Conservation (phyloP, 2,329 filamentous ascomycete species). For the Phaeosphaeriaceae sp. region DNA sequence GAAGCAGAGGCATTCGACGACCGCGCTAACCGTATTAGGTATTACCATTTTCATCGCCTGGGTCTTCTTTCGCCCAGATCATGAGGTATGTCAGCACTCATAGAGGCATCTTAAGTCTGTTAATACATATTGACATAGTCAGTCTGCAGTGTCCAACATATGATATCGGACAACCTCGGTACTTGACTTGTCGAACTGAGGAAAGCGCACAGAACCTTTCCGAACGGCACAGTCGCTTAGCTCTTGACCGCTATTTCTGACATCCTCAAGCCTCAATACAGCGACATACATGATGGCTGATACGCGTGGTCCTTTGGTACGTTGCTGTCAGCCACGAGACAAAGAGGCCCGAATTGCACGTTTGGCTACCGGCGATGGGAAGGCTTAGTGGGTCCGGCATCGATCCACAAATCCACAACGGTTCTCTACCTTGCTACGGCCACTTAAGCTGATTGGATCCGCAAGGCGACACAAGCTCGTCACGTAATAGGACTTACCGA, state of each 20-base stretch:
- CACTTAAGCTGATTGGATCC: constrained; percentile 15
- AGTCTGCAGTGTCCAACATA: not conserved
- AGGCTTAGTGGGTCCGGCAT: constrained; percentile 3
- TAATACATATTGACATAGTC: not conserved
- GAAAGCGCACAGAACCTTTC: not conserved
- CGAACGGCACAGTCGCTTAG: constrained; percentile 14
- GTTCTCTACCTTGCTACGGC: constrained; percentile 10
- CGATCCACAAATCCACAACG: constrained; percentile 4
- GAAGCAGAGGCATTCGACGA: not conserved
- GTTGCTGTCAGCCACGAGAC: not conserved
- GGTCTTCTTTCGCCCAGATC: not conserved
- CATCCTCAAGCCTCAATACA: not conserved
- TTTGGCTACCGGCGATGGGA: not conserved
- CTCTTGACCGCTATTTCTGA: not conserved
- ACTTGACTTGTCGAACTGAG: not conserved
- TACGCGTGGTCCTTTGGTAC: not conserved
- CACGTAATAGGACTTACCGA: constrained; percentile 40
- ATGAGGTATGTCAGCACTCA: not conserved
- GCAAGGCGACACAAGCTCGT: constrained; percentile 17
- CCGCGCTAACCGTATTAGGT: not conserved
- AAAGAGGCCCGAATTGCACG: not conserved
- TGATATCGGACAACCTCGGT: not conserved
- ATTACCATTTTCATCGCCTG: not conserved
- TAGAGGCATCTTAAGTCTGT: not conserved
- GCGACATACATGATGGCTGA: not conserved